Evolutionary conservation across 2,329 filamentous ascomycete genomes (phyloP).

Genomic region (Phoma herbarum): DNA sequence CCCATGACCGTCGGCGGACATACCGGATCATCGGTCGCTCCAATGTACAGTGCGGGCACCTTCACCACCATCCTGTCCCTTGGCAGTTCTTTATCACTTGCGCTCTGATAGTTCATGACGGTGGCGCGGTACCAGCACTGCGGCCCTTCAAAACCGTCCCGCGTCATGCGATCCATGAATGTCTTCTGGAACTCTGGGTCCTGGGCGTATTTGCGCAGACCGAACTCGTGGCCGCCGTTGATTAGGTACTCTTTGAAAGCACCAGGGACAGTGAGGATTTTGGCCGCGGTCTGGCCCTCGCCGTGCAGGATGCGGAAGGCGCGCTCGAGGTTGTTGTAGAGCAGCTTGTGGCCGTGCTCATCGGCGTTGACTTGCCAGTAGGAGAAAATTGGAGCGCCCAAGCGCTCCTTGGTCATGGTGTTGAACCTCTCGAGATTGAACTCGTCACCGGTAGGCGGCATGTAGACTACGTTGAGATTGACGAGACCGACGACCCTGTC

Average conservation of each 20-base stretch:
- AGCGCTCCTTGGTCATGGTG: conserved; percentile 38
- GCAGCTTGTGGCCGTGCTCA: conserved; percentile 51
- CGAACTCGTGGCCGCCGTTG: conserved; percentile 9
- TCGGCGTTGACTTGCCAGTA: conserved; percentile 60
- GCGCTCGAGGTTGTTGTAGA: conserved; percentile 53
- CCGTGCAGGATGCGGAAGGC: conserved; percentile 50
- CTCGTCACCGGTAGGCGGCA: conserved; percentile 39
- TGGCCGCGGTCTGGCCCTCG: conserved; percentile 43
- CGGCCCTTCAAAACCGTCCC: conserved; percentile 48
- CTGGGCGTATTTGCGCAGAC: conserved; percentile 47
- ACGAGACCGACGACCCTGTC: conserved; percentile 54
- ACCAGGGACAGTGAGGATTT: conserved; percentile 50
- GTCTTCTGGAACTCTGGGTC: conserved; percentile 41
- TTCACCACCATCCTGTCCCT: conserved; percentile 35
- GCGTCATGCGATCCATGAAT: conserved; percentile 48
- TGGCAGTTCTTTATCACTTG: conserved; percentile 38
- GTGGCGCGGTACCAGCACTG: conserved; percentile 52
- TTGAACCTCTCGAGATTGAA: conserved; percentile 54
- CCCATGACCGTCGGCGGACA: conserved; percentile 45
- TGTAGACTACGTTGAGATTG: conserved; percentile 56
- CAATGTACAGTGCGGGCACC: conserved; percentile 52
- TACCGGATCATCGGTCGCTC: conserved; percentile 46
- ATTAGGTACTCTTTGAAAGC: conserved; percentile 46
- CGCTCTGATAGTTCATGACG: conserved; percentile 35
- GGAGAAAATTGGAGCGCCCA: conserved; percentile 51